Conservation (phyloP, 1,284 basidiomycete species). For the Rhodotorula sp. region DNA sequence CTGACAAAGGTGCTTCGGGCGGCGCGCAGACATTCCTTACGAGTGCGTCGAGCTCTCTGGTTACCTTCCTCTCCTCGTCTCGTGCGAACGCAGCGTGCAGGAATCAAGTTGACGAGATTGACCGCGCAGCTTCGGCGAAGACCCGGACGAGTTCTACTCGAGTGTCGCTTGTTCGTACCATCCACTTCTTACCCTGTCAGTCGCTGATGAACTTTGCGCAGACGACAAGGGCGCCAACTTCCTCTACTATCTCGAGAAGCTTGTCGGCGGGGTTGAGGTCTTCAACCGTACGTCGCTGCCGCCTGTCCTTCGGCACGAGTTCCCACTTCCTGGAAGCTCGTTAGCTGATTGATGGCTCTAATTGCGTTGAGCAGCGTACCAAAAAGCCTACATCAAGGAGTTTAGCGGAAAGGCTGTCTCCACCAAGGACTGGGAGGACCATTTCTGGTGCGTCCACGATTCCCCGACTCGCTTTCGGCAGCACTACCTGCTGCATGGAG, state of each 20-base stretch:
- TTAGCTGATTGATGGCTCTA: neutral
- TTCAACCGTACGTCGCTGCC: slow-evolving; percentile 47
- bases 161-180: slow-evolving; percentile 56
- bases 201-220: slow-evolving; percentile 38
- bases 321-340: too few relatives aligned
- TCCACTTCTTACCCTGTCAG: neutral
- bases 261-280: slow-evolving; percentile 78
- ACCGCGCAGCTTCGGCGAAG: slow-evolving; percentile 61
- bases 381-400: slow-evolving; percentile 73
- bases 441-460: slow-evolving; percentile 62
- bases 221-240: slow-evolving; percentile 62
- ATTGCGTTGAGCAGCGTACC: slow-evolving; percentile 53
- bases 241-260: slow-evolving; percentile 64
- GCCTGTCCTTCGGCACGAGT: neutral
- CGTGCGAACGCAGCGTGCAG: neutral
- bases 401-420: slow-evolving; percentile 81
- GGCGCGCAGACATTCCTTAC: slow-evolving; percentile 88
- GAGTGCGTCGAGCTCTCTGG: slow-evolving; percentile 47
- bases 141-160: slow-evolving; percentile 65
- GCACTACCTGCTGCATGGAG: neutral
- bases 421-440: slow-evolving; percentile 81
- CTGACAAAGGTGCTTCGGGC: slow-evolving; percentile 20
- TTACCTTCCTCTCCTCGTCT: neutral
- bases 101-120: neutral
- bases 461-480: slow-evolving; percentile 5